Evolutionary conservation across 768 basidiomycete species (phyloP).

Genomic region (Coprinellus aureogranulatus): DNA sequence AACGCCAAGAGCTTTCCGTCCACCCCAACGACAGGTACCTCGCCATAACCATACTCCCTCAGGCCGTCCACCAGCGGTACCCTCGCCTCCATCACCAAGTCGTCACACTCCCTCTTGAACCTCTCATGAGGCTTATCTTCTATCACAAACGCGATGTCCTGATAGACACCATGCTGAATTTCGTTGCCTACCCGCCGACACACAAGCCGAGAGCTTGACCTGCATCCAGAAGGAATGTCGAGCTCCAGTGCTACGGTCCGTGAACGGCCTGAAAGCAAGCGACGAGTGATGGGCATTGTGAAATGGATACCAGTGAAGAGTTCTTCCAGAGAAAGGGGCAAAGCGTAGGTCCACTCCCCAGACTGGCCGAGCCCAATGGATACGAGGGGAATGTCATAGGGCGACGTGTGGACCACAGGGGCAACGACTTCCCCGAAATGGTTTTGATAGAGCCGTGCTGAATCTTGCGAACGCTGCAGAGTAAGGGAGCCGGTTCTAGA

Average conservation of each 20-base stretch:
- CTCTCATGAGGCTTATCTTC: slow-evolving; percentile 57
- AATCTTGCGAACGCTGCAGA: background rate
- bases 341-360: slow-evolving; percentile 68
- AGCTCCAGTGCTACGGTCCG: slow-evolving; percentile 59
- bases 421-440: slow-evolving; percentile 3
- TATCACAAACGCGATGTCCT: slow-evolving; percentile 67
- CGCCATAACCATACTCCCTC: slow-evolving; percentile 40
- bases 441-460: slow-evolving; percentile 9
- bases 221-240: slow-evolving; percentile 61
- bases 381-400: slow-evolving; percentile 38
- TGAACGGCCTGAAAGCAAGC: slow-evolving; percentile 44
- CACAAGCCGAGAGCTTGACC: slow-evolving; percentile 55
- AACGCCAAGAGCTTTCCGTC: slow-evolving; percentile 55
- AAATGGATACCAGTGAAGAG: slow-evolving; percentile 55
- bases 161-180: slow-evolving; percentile 49
- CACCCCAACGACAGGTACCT: slow-evolving; percentile 52
- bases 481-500: slow-evolving; percentile 6
- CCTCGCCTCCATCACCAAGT: slow-evolving; percentile 53
- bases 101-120: slow-evolving; percentile 56
- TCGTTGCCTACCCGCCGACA: slow-evolving; percentile 71
- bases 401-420: slow-evolving; percentile 14
- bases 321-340: slow-evolving; percentile 60
- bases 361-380: slow-evolving; percentile 41
- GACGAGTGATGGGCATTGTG: slow-evolving; percentile 59
- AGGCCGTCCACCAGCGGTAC: slow-evolving; percentile 56